phyloP scores from a whole-genome alignment of 148 eudicot genomes.

The Rhododendron williamsianum region DNA sequence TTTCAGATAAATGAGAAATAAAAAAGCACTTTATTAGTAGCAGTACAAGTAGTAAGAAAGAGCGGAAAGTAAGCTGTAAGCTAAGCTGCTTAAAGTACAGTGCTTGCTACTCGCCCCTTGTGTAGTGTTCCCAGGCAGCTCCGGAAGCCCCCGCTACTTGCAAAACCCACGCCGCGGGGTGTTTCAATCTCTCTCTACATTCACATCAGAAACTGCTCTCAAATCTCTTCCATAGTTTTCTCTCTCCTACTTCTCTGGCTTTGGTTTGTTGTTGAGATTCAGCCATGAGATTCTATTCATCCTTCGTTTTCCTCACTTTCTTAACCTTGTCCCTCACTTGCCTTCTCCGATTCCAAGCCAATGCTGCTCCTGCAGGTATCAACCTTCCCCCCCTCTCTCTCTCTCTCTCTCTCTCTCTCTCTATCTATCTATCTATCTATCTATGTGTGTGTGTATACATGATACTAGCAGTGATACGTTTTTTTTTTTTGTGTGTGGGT shows the following conservation, averaged over 20 bases:
- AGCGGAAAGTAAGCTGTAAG: background rate
- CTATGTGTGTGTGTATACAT: background rate
- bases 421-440: background rate
- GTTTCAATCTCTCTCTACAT: background rate
- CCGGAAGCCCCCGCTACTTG: background rate
- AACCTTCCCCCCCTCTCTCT: slow-evolving; percentile 1
- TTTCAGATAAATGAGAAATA: background rate
- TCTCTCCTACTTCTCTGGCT: slow-evolving; percentile 5
- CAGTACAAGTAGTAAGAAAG: background rate
- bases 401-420: background rate
- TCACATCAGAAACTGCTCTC: background rate
- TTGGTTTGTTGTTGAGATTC: background rate
- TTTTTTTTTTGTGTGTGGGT: background rate
- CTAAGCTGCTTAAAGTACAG: background rate
- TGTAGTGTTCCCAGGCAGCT: background rate
- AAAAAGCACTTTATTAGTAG: background rate
- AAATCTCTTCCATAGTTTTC: slow-evolving; percentile 5
- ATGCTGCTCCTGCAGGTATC: slow-evolving; percentile 64
- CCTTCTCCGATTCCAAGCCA: slow-evolving; percentile 38
- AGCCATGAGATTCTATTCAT: slow-evolving; percentile 31
- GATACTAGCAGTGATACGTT: background rate
- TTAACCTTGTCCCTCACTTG: slow-evolving; percentile 24
- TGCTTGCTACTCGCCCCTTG: background rate
- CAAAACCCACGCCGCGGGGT: background rate
- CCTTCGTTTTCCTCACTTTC: slow-evolving; percentile 24